Evolutionary conservation across 2,329 filamentous ascomycete species (phyloP).

Genomic region (Neobulgaria alba): DNA sequence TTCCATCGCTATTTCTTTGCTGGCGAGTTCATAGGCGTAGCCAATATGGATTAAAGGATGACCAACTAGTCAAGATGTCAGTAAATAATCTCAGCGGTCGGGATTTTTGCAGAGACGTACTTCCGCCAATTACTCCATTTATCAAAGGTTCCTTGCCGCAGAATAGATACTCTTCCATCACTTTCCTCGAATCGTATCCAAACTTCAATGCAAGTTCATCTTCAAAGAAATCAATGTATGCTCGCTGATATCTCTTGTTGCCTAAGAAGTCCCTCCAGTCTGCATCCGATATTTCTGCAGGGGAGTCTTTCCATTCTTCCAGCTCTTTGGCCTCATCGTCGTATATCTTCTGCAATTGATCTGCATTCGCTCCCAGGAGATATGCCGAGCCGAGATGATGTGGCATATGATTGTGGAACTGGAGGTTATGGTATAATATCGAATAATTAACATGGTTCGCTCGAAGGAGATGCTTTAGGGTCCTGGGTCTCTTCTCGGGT

Average conservation of each 20-base stretch:
- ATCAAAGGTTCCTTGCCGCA: constrained; percentile 67
- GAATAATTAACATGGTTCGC: constrained; percentile 88
- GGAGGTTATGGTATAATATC: constrained; percentile 66
- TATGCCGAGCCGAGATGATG: constrained; percentile 82
- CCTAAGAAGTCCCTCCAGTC: constrained; percentile 88
- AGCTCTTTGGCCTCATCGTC: constrained; percentile 64
- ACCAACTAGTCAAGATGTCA: constrained; percentile 49
- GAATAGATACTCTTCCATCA: constrained; percentile 71
- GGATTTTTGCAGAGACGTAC: constrained; percentile 39
- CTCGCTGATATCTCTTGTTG: constrained; percentile 72
- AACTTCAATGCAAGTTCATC: constrained; percentile 66
- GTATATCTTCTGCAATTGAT: constrained; percentile 73
- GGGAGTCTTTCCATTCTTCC: constrained; percentile 76
- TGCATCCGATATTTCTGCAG: constrained; percentile 68
- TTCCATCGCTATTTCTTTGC: constrained; percentile 80
- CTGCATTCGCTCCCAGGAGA: constrained; percentile 65
- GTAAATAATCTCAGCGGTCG: neutral
- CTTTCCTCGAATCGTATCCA: constrained; percentile 75
- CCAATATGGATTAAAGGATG: constrained; percentile 90
- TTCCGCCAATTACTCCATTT: constrained; percentile 68
- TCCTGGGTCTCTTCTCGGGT: constrained; percentile 69
- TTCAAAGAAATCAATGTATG: constrained; percentile 92
- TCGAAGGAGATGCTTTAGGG: constrained; percentile 82
- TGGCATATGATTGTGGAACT: constrained; percentile 75
- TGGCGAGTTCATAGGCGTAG: constrained; percentile 87